Conservation (phyloP, 2,329 filamentous ascomycete species). For the Esteya vermicola region DNA sequence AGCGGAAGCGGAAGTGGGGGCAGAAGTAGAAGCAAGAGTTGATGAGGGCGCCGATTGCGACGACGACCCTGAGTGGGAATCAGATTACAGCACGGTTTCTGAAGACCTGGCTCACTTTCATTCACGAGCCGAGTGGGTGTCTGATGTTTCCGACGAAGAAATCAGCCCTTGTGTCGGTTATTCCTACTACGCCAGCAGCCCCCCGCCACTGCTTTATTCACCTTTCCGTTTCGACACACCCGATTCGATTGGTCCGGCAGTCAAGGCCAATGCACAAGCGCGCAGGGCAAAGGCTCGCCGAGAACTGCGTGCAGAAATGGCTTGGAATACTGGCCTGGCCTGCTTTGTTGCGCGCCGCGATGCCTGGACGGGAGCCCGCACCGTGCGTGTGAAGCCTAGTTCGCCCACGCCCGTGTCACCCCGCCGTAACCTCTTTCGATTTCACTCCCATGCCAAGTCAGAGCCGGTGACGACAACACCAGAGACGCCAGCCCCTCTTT, state of each 20-base stretch:
- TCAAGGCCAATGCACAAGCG: constrained; percentile 27
- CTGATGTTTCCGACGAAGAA: constrained; percentile 39
- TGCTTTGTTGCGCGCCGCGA: constrained; percentile 66
- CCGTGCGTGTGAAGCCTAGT: constrained; percentile 36
- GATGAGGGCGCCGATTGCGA: constrained; percentile 19
- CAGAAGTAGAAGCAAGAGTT: background rate
- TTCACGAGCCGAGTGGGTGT: constrained; percentile 40
- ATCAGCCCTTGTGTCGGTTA: constrained; percentile 10
- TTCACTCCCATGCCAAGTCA: constrained; percentile 18
- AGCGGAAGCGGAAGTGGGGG: constrained; percentile 11
- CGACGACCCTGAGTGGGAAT: constrained; percentile 28
- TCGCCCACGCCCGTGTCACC: constrained; percentile 27
- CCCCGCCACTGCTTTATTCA: constrained; percentile 18
- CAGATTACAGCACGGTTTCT: constrained; percentile 42
- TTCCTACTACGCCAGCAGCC: too few relatives aligned
- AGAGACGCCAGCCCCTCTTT: too few relatives aligned
- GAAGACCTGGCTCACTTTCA: constrained; percentile 37
- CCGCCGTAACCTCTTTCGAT: constrained; percentile 35
- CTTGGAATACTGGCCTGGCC: constrained; percentile 71
- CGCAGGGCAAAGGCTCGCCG: constrained; percentile 42
- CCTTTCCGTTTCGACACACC: constrained; percentile 38
- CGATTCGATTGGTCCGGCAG: constrained; percentile 27
- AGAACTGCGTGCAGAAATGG: constrained; percentile 47
- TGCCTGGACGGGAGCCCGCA: constrained; percentile 70
- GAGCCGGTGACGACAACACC: constrained; percentile 1